A percentile compares a stretch with the other conserved stretches of the same genome.
Conservation (phyloP, 352 stramenopile species). For the Aphanomyces invadans region DNA sequence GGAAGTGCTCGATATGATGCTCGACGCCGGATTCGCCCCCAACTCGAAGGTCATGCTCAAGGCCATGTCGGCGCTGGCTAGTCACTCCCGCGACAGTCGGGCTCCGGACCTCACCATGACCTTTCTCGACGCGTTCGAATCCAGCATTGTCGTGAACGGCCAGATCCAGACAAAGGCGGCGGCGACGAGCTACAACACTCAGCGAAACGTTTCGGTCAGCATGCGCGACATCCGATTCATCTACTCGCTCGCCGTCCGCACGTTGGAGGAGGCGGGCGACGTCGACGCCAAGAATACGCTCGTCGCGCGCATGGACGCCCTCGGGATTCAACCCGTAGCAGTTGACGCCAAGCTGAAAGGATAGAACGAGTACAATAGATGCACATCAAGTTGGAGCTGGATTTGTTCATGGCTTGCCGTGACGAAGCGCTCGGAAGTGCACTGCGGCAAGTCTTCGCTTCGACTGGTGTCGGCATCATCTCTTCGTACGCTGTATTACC, state of each 20-base stretch:
- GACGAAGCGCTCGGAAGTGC: no score
- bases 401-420: no score
- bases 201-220: background rate
- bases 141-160: background rate
- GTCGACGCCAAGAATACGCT: background rate
- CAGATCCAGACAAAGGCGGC: background rate
- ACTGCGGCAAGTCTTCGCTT: no score
- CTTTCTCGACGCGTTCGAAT: constrained; percentile 3
- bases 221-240: constrained; percentile 3
- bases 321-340: background rate
- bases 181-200: background rate
- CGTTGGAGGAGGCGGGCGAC: background rate
- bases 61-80: background rate
- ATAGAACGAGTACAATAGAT: background rate
- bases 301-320: background rate
- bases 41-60: constrained; percentile 7
- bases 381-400: no score
- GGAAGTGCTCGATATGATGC: constrained; percentile 3
- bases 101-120: background rate
- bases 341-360: background rate
- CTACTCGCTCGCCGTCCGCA: background rate
- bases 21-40: background rate
- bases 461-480: no score
- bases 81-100: background rate
- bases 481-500: no score